A percentile compares a stretch with the other conserved stretches of the same genome.
phyloP scores from a whole-genome alignment of 140 eudicot genomes.

The Ambrosia hybrid region DNA sequence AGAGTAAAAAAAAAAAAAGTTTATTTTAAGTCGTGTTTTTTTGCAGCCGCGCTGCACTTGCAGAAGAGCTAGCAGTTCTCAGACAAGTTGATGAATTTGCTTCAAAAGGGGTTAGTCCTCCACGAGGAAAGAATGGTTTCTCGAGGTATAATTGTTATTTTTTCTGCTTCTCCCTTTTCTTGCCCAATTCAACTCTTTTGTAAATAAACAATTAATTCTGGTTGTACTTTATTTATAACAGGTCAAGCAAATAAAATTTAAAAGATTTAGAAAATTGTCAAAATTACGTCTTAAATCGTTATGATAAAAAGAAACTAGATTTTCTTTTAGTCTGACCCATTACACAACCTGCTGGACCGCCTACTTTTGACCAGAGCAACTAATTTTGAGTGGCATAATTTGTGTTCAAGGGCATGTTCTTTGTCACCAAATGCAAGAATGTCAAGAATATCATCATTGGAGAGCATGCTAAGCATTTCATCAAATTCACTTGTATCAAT shows the following conservation, averaged over 20 bases:
- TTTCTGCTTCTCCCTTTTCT: not conserved
- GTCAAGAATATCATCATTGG: constrained; percentile 91
- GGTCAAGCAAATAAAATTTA: not conserved
- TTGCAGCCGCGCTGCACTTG: constrained; percentile 89
- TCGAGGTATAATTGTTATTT: constrained; percentile 52
- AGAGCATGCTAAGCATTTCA: constrained; percentile 83
- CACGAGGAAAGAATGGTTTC: constrained; percentile 83
- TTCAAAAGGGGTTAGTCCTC: constrained; percentile 84
- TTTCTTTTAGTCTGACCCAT: not conserved
- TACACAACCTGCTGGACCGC: not conserved
- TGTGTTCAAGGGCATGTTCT: constrained; percentile 67
- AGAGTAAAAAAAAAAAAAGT: constrained; percentile 2
- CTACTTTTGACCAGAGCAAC: constrained; percentile 12
- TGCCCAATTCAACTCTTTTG: not conserved
- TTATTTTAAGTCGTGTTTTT: constrained; percentile 3
- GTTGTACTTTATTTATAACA: not conserved
- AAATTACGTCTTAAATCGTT: not conserved
- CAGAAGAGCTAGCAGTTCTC: constrained; percentile 89
- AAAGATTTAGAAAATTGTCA: not conserved
- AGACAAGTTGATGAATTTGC: constrained; percentile 89
- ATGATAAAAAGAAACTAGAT: not conserved
- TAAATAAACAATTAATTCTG: not conserved
- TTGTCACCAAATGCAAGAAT: constrained; percentile 87
- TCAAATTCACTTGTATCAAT: constrained; percentile 92
- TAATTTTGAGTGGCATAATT: constrained; percentile 19